Evolutionary conservation across 495 filamentous ascomycete genomes (phyloP), one percentile per base, ranked within the genome.

Genomic region (Amorphotheca resinae): DNA sequence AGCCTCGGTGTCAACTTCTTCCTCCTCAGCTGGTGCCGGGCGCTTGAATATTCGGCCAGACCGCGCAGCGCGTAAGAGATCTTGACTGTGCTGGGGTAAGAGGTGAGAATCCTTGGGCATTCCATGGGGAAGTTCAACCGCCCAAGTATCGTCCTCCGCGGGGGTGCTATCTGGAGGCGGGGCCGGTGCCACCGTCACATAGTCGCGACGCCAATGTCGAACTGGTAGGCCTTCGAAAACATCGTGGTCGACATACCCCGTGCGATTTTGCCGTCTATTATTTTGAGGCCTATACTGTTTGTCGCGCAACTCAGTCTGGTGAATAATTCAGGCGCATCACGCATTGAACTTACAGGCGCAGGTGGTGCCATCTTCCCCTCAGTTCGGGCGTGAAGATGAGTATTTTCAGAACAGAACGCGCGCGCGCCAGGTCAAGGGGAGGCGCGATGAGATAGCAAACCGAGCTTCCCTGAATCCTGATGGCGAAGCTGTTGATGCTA

Each of bases 161-260:
- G 54, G 32, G 37, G 66, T 62, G 1, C 60, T 67, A 15, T 79
- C 76, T 20, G 69, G 58, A 0, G 70, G 66, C 0, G 76, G 74
- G 5, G 25, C 5, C 35, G 84, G 77, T 39, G 76, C 82, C 49
- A 93, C 62, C 26, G 68, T 82, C 22, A 89, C 75, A 61, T 63
- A 66, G 54, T 80, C 73, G 42, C 76, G 75, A 45, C 80, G 75
- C 86, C 88, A 98, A 69, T 93, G 84, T 45, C 88, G 82, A 36
- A 98, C 78, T 15, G 91, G 91, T 4, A 98, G 69, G 33, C 91
- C 87, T 62, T 96, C 89, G 48, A 94, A 91, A 52, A 95, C 78
- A 67, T 98, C 93, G 58, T 95, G 86, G 53, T 96, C 91, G 33
- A 82, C 75, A 56, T 82, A 79, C 41, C 70, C 72, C 28, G 75